Conservation (phyloP, 345 rosid species). For the Sonneratia caseolaris region DNA sequence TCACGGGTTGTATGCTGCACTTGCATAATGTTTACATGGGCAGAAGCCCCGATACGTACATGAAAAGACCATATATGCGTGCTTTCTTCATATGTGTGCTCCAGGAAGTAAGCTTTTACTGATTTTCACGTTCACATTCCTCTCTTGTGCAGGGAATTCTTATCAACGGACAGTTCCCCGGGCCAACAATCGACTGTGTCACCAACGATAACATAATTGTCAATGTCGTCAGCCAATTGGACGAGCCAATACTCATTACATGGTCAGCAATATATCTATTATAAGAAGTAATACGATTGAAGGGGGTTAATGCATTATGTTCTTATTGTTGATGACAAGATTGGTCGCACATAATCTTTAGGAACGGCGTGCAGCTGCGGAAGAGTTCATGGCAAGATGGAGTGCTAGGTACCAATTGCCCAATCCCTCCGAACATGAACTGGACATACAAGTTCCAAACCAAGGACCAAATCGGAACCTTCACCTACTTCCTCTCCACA, state of each 20-base stretch:
- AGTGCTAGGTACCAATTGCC: constrained; percentile 84
- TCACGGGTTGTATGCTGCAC: too few relatives aligned
- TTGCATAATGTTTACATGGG: too few relatives aligned
- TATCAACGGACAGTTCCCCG: constrained; percentile 82
- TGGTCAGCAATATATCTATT: constrained; percentile 27
- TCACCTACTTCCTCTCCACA: constrained; percentile 59
- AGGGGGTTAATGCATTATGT: too few relatives aligned
- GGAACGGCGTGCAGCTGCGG: constrained; percentile 75
- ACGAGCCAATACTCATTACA: constrained; percentile 68
- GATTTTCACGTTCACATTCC: not conserved
- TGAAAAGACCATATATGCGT: too few relatives aligned
- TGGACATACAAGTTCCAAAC: constrained; percentile 78
- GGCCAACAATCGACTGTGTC: constrained; percentile 64
- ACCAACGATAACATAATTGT: constrained; percentile 73
- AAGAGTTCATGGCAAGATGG: constrained; percentile 81
- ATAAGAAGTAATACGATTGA: too few relatives aligned
- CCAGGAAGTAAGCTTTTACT: not conserved
- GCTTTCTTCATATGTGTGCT: not conserved
- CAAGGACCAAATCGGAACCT: constrained; percentile 79
- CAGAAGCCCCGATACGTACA: too few relatives aligned
- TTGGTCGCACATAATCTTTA: constrained; percentile 6
- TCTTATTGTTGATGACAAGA: not conserved
- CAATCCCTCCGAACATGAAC: constrained; percentile 56
- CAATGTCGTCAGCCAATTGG: constrained; percentile 57
- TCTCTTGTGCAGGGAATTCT: constrained; percentile 51